Percentiles rank a stretch among this genome's conserved stretches.
Evolutionary conservation across 2,329 filamentous ascomycete species (phyloP).

Genomic region (Aspergillus sp.): DNA sequence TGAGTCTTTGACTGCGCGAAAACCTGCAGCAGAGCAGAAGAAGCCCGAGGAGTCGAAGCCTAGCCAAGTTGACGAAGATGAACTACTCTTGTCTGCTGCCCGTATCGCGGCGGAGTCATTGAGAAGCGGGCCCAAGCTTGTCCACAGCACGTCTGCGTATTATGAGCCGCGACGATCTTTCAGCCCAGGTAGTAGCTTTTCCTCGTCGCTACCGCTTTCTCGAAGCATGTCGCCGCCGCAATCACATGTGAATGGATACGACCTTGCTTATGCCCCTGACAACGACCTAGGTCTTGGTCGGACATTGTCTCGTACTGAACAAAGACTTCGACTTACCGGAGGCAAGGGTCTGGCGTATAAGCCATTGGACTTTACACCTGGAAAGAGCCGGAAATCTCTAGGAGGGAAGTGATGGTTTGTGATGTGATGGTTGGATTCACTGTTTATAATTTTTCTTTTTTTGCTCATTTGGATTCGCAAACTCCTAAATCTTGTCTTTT

Average conservation of each 20-base stretch:
- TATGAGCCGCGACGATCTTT: conserved; percentile 22
- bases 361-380: conserved; percentile 27
- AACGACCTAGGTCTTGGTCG: conserved; percentile 33
- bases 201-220: conserved; percentile 17
- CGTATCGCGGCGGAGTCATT: conserved; percentile 38
- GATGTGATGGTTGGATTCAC: neutral
- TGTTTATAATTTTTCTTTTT: neutral
- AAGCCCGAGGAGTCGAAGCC: conserved; percentile 13
- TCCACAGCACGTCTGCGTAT: conserved; percentile 19
- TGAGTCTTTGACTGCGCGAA: conserved; percentile 21
- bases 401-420: conserved; percentile 1
- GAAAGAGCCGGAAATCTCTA: conserved; percentile 10
- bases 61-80: conserved; percentile 35
- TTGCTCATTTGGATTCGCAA: conserved; percentile 1
- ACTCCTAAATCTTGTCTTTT: neutral
- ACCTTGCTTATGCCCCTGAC: conserved; percentile 37
- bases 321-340: conserved; percentile 38
- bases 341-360: conserved; percentile 40
- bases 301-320: conserved; percentile 39
- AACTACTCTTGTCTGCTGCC: conserved; percentile 36
- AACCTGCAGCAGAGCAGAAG: conserved; percentile 14
- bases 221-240: conserved; percentile 28
- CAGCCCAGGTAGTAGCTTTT: conserved; percentile 21
- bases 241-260: conserved; percentile 31
- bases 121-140: conserved; percentile 29